Base-by-base conservation (phyloP, 139 green algal species). In the Chlamydomonas incerta region DNA sequence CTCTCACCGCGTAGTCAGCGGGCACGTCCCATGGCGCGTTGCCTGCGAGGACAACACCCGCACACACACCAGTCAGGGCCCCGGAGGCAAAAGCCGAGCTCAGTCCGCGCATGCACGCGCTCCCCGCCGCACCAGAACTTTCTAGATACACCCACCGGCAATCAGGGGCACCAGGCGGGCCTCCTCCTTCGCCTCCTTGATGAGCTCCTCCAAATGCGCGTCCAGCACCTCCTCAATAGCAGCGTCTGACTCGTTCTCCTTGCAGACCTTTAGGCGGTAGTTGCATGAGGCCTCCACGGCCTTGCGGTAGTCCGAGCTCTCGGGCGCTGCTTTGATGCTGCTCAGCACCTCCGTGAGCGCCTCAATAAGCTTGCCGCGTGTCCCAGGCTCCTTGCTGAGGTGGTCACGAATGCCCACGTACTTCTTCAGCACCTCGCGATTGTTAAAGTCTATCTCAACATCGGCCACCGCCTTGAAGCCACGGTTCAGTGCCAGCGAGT, bases 151-250 rank as follows among this genome's bases (percentile, higher is more conserved):
- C 72, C 37, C 29, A 94, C 91, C 60, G 1, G 72, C 47, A 57
- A 94, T 92, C 46, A 91, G 33, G 9, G 89, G 86, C 8, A 91
- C 81, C 35, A 94, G 67, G 37, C 77, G 74, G 37, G 88, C 34
- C 72, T 94, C 91, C 66, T 94, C 89, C 66, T 87, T 86, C 26
- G 71, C 87, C 66, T 94, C 91, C 55, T 90, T 72, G 50, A 94
- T 92, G 0, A 92, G 80, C 91, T 94, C 91, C 83, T 94, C 91
- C 68, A 94, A 52, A 55, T 94, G 91, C 14, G 82, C 81, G 62
- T 94, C 91, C 17, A 94, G 86, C 63, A 94, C 91, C 74, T 94
- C 89, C 87, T 94, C 91, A 21, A 94, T 74, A 13, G 85, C 91
- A n/a, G 68, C 70, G 46, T 94, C 86, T 28, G 85, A 80, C 50